phyloP scores from a whole-genome alignment of 805 yeast species.

The Ogataea nakhonphanomensis region DNA sequence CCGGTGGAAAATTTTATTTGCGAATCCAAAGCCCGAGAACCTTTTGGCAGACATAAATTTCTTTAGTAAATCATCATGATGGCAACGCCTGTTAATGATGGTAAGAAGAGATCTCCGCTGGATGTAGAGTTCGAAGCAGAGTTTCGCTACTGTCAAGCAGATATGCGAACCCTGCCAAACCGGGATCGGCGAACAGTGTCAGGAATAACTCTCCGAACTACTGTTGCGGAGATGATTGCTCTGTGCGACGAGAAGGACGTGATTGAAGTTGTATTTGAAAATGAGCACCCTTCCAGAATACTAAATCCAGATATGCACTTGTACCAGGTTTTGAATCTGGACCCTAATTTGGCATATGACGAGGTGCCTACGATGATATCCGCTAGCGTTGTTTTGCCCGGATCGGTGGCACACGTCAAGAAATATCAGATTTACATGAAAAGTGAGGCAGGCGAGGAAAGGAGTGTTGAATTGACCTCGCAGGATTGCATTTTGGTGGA shows the following conservation, averaged over 20 bases:
- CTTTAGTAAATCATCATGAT: not conserved
- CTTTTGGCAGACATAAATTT: constrained; percentile 5
- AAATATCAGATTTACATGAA: constrained; percentile 28
- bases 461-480: constrained; percentile 29
- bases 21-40: not conserved
- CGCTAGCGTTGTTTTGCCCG: constrained; percentile 9
- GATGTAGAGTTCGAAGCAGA: constrained; percentile 18
- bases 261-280: constrained; percentile 16
- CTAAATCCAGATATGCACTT: constrained; percentile 15
- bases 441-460: constrained; percentile 12
- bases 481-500: constrained; percentile 44
- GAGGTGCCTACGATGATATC: constrained; percentile 22
- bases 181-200: constrained; percentile 2
- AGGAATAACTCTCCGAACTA: constrained; percentile 17
- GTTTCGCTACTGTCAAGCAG: constrained; percentile 9
- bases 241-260: constrained; percentile 7
- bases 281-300: constrained; percentile 14
- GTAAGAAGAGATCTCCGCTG: constrained; percentile 10
- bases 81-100: constrained; percentile 5
- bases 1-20: constrained; percentile 8
- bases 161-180: not conserved
- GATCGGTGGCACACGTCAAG: constrained; percentile 5
- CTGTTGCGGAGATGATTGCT: constrained; percentile 15
- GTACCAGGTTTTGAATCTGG: constrained; percentile 17
- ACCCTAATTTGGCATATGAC: constrained; percentile 12